Evolutionary conservation across 805 yeast genomes (phyloP).

Genomic region (Zygotorulaspora florentina): DNA sequence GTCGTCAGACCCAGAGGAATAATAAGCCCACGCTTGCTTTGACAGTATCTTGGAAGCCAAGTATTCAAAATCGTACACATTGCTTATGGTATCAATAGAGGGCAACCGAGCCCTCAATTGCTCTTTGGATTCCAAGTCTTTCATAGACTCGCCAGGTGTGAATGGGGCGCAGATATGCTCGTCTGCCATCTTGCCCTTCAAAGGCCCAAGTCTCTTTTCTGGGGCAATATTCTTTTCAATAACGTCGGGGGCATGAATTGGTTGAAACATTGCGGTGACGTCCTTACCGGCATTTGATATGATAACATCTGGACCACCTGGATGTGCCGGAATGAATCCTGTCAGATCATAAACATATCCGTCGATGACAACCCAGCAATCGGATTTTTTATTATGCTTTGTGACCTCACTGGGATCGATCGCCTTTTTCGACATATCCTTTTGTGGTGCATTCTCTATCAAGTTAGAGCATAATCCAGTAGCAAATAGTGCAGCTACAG

Average conservation of each 20-base stretch:
- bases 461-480: background rate
- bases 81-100: conserved; percentile 62
- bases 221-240: conserved; percentile 56
- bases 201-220: conserved; percentile 60
- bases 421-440: conserved; percentile 14
- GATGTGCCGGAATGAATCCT: conserved; percentile 70
- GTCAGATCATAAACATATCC: conserved; percentile 78
- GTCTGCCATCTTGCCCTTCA: conserved; percentile 36
- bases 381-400: conserved; percentile 62
- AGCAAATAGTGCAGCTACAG: conserved; percentile 7
- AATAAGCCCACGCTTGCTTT: conserved; percentile 86
- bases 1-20: conserved; percentile 88
- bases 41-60: conserved; percentile 78
- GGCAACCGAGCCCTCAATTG: conserved; percentile 51
- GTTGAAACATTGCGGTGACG: conserved; percentile 80
- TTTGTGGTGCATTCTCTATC: conserved; percentile 15
- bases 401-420: conserved; percentile 51
- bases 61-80: conserved; percentile 80
- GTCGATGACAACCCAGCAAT: conserved; percentile 83
- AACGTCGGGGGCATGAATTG: conserved; percentile 88
- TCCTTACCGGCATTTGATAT: conserved; percentile 78
- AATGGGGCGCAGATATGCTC: conserved; percentile 28
- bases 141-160: conserved; percentile 34
- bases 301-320: conserved; percentile 73
- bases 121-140: conserved; percentile 29